Evolutionary conservation across 2,329 filamentous ascomycete genomes (phyloP), one percentile per base, ranked within the genome.

Genomic region (Xylaria sp.): DNA sequence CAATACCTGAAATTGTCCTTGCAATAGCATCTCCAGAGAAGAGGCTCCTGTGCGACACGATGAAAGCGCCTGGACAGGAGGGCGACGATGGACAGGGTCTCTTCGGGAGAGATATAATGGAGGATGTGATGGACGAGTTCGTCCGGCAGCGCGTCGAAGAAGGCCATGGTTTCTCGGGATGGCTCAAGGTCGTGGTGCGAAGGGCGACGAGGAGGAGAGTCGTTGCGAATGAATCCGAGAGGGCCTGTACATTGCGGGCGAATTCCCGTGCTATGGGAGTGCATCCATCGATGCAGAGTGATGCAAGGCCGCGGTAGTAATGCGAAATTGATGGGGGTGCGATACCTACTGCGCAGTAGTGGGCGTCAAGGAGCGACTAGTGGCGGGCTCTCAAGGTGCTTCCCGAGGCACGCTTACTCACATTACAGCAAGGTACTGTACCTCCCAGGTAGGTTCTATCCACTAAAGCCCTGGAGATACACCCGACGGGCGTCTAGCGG

Each of bases 111-210:
- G 68, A 74, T 70, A 67, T 85, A 85, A 58, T 80, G 78, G 61
- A 97, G 80, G 61, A 97, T 89, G 48, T 87, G 82, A 68, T 91
- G 85, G 64, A 97, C 80, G 59, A 97, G 83, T 76, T 99, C 94
- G 72, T 93, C 89, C 39, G 92, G 92, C 34, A 94, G 77, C 49
- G 69, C 63, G 38, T 75, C 69, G 51, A 83, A 65, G 37, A 72
- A 71, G 9, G 67, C 44, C 70, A 72, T 72, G 46, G 57, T 53
- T 19, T 19, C 7, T 22, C 7, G 29, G 18, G 21, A 20, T 9
- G 19, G 20, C 39, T 40, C 40, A 17, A 38, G 21, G 46, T 26
- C 9, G 6, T 26, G 5, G 24, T 26, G 9, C 24, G 24, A 26
- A 34, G 29, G 29, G 29, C 29, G 11, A 34, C 11, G 29, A 34